Conservation (phyloP, 495 filamentous ascomycete genomes). For the Neurospora terricola region DNA sequence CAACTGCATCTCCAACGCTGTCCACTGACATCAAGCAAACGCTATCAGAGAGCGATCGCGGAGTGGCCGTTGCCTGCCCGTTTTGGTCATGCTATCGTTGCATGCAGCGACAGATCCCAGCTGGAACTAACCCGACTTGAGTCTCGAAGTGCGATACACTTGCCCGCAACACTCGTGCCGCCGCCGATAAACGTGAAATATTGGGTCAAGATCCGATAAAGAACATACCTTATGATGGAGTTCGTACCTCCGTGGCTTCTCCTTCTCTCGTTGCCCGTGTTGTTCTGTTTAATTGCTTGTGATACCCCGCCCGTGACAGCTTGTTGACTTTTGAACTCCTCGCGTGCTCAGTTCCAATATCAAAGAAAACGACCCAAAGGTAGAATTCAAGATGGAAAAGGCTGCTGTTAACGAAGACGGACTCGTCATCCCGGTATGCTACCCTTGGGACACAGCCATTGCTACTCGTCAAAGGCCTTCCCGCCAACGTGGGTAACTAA, state of each 20-base stretch:
- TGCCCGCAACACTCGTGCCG: not conserved
- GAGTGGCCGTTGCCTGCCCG: not conserved
- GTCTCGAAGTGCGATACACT: not conserved
- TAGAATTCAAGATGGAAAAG: conserved; percentile 26
- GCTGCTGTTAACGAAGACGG: conserved; percentile 56
- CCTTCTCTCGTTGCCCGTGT: not conserved
- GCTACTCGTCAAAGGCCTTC: not conserved
- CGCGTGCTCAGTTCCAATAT: not conserved
- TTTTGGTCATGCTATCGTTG: not conserved
- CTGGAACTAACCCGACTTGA: not conserved
- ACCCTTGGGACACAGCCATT: not conserved
- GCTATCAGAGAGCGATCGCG: not conserved
- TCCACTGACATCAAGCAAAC: not conserved
- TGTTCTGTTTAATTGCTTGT: not conserved
- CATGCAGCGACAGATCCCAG: not conserved
- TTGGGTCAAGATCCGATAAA: not conserved
- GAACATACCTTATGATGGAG: not conserved
- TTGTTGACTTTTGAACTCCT: not conserved
- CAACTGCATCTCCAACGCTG: not conserved
- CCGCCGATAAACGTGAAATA: not conserved
- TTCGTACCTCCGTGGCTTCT: not conserved
- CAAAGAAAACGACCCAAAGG: not conserved
- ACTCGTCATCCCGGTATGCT: conserved; percentile 57
- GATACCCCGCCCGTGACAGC: not conserved
- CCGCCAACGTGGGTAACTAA: not conserved